Conservation (phyloP, 768 basidiomycete genomes). For the Rhodotorula toruloides region DNA sequence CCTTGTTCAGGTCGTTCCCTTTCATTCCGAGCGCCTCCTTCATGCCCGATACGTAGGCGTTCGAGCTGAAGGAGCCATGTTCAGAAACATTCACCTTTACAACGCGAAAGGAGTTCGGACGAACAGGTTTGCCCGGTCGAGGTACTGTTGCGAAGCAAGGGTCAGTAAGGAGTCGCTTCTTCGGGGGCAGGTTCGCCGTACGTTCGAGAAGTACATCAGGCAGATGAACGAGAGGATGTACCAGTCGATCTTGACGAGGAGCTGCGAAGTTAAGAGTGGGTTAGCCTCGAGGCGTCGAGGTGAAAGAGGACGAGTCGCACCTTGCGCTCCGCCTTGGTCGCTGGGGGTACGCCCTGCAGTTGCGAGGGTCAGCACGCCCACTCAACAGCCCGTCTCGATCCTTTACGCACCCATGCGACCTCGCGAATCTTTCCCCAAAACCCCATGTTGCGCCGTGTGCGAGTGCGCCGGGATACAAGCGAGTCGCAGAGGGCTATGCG, state of each 20-base stretch:
- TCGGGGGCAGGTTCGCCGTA: no score
- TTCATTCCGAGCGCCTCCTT: conserved; percentile 64
- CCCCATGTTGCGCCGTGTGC: background rate
- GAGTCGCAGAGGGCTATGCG: no score
- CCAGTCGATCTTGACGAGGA: conserved; percentile 58
- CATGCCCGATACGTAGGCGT: conserved; percentile 77
- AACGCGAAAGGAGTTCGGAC: conserved; percentile 14
- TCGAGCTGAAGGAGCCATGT: conserved; percentile 39
- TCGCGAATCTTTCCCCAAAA: background rate
- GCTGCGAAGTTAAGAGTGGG: background rate
- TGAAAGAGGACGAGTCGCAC: no score
- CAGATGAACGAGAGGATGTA: conserved; percentile 68
- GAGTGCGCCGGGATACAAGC: no score
- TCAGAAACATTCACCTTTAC: no score
- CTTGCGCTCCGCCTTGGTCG: background rate
- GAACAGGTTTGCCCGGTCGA: conserved; percentile 19
- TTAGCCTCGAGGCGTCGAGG: background rate
- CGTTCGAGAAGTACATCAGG: conserved; percentile 67
- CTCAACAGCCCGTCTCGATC: no score
- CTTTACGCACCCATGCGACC: background rate
- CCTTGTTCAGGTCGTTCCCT: conserved; percentile 61
- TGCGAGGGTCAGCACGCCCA: background rate
- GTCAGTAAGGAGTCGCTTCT: background rate
- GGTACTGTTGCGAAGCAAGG: background rate
- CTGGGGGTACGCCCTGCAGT: conserved; percentile 39